Percentiles rank a stretch among this genome's conserved stretches.
Conservation (phyloP, 345 rosid genomes). For the Erysimum cheiranthoides region DNA sequence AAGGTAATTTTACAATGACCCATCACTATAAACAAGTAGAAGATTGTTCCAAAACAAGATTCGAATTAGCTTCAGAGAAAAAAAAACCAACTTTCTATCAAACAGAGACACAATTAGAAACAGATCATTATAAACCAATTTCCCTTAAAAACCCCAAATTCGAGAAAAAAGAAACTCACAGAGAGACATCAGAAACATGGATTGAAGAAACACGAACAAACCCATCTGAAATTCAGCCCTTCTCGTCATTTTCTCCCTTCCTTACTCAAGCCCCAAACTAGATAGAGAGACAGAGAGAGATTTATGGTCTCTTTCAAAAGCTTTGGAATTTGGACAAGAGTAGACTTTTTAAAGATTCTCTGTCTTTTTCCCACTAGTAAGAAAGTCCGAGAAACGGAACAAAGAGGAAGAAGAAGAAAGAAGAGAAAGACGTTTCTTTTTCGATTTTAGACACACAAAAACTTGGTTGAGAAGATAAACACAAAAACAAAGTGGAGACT, state of each 20-base stretch:
- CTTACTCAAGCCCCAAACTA: slow-evolving; percentile 18
- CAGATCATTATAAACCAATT: not conserved
- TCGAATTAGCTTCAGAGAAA: slow-evolving; percentile 30
- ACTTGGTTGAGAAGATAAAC: slow-evolving; percentile 34
- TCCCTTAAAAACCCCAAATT: slow-evolving; percentile 7
- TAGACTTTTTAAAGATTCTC: slow-evolving; percentile 6
- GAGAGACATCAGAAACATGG: slow-evolving; percentile 32
- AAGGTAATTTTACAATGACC: slow-evolving; percentile 35
- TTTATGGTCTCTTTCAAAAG: slow-evolving; percentile 25
- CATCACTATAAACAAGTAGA: slow-evolving; percentile 41
- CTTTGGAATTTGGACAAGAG: slow-evolving; percentile 34
- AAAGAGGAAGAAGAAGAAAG: slow-evolving; percentile 4
- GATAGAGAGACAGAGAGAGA: slow-evolving; percentile 5
- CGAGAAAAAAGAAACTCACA: slow-evolving; percentile 37
- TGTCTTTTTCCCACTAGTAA: slow-evolving; percentile 40
- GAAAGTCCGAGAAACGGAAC: slow-evolving; percentile 22
- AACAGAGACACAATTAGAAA: slow-evolving; percentile 48
- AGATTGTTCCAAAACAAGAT: slow-evolving; percentile 48
- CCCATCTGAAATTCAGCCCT: slow-evolving; percentile 42
- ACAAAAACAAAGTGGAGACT: slow-evolving; percentile 28
- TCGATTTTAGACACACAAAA: slow-evolving; percentile 3
- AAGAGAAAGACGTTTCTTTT: slow-evolving; percentile 20
- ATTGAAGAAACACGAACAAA: slow-evolving; percentile 41
- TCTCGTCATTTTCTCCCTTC: slow-evolving; percentile 26
- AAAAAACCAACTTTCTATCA: slow-evolving; percentile 11